A percentile compares a stretch with the other conserved stretches of the same genome.
Evolutionary conservation across 2,329 filamentous ascomycete genomes (phyloP).

Genomic region (Xylaria digitata): DNA sequence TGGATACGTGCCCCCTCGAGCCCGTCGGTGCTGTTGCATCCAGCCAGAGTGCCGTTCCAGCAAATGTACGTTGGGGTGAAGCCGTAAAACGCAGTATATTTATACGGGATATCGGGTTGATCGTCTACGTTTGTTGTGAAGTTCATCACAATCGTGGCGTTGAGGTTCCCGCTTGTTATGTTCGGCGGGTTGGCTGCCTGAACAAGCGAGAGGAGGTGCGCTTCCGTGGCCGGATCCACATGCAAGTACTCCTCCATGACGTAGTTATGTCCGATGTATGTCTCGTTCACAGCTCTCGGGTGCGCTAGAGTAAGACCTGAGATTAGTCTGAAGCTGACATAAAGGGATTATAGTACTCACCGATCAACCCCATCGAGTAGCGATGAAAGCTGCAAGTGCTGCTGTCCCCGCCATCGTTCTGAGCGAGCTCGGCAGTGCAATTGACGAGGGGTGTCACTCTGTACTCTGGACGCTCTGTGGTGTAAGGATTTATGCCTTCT

Average conservation of each 20-base stretch:
- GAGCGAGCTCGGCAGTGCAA: constrained; percentile 18
- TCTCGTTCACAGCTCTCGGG: constrained; percentile 3
- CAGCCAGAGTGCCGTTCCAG: constrained; percentile 24
- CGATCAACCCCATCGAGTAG: constrained; percentile 27
- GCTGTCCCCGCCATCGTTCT: constrained; percentile 19
- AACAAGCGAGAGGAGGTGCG: constrained; percentile 21
- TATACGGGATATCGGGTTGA: constrained; percentile 14
- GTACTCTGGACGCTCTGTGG: background rate
- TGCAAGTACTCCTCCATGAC: background rate
- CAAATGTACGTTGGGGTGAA: constrained; percentile 5
- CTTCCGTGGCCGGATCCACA: background rate
- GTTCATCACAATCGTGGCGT: constrained; percentile 20
- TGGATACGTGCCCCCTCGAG: constrained; percentile 20
- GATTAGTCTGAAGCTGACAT: background rate
- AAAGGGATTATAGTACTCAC: constrained; percentile 7
- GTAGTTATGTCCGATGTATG: background rate
- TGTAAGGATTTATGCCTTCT: constrained; percentile 21
- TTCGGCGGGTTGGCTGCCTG: constrained; percentile 24
- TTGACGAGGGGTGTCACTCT: constrained; percentile 17
- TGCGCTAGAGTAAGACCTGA: background rate
- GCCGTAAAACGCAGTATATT: background rate
- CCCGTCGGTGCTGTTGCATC: constrained; percentile 8
- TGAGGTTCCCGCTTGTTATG: constrained; percentile 18
- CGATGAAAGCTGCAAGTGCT: constrained; percentile 24
- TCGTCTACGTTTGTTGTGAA: constrained; percentile 21